Conservation (phyloP, 805 yeast species). For the Yarrowia porcina region DNA sequence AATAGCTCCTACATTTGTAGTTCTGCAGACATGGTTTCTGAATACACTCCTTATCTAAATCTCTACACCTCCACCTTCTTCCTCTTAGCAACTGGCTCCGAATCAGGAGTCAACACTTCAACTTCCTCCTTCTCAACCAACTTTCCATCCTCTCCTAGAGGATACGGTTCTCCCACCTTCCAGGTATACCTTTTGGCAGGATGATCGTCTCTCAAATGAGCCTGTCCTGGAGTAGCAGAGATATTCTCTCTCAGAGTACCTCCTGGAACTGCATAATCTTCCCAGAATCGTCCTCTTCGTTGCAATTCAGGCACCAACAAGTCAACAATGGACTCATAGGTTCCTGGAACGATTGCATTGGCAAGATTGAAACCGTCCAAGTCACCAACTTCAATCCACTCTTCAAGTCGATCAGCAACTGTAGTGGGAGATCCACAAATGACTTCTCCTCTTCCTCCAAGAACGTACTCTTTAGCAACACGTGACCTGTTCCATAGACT, state of each 20-base stretch:
- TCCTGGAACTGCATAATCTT: slow-evolving; percentile 40
- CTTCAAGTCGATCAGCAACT: slow-evolving; percentile 44
- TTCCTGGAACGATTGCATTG: slow-evolving; percentile 41
- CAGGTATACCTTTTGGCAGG: slow-evolving; percentile 27
- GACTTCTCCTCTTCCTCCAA: slow-evolving; percentile 37
- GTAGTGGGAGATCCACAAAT: slow-evolving; percentile 42
- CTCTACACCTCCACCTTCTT: too few species aligned
- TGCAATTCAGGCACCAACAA: slow-evolving; percentile 42
- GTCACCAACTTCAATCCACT: slow-evolving; percentile 42
- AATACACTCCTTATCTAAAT: too few species aligned
- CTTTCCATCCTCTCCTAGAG: slow-evolving; percentile 3
- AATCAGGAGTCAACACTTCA: not conserved
- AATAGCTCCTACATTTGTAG: too few species aligned
- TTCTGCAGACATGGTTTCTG: too few species aligned
- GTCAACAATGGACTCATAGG: slow-evolving; percentile 43
- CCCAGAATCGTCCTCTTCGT: slow-evolving; percentile 39
- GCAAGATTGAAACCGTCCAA: slow-evolving; percentile 47
- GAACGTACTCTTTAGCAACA: slow-evolving; percentile 39
- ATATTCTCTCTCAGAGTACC: slow-evolving; percentile 42
- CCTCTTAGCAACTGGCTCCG: too few species aligned
- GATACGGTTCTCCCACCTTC: slow-evolving; percentile 2
- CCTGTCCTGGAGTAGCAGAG: slow-evolving; percentile 29
- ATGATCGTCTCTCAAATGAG: slow-evolving; percentile 29
- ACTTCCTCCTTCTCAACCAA: not conserved
- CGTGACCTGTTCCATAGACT: slow-evolving; percentile 33